phyloP scores from a whole-genome alignment of 2,329 filamentous ascomycete genomes.

The Graphiopsis chlorocephala region DNA sequence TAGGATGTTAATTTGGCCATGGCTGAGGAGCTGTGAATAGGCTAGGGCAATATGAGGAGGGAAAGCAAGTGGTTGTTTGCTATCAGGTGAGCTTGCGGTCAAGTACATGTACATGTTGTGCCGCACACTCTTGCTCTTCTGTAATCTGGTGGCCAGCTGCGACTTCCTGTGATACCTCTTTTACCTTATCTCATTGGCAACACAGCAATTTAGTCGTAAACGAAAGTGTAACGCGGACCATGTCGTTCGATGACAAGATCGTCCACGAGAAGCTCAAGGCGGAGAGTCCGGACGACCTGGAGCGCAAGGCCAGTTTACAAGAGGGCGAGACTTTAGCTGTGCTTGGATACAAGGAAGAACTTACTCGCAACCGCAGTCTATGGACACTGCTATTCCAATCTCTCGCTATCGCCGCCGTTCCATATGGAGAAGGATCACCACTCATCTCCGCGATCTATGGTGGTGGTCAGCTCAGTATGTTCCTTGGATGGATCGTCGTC shows the following conservation, averaged over 20 bases:
- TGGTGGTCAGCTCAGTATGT: slow-evolving; percentile 66
- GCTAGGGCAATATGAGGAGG: neutral
- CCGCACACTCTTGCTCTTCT: neutral
- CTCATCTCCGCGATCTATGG: slow-evolving; percentile 52
- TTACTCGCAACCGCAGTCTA: slow-evolving; percentile 58
- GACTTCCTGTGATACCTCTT: neutral
- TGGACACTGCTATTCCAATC: slow-evolving; percentile 61
- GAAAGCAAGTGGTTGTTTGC: neutral
- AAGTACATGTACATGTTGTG: neutral
- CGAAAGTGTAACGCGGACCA: neutral
- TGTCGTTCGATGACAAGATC: neutral
- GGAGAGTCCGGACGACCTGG: neutral
- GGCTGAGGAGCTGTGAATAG: neutral
- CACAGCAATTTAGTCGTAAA: neutral
- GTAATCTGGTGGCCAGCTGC: neutral
- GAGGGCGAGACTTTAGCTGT: slow-evolving; percentile 37
- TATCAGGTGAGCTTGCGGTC: neutral
- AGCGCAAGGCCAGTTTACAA: slow-evolving; percentile 20
- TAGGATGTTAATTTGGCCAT: neutral
- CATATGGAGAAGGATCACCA: slow-evolving; percentile 58
- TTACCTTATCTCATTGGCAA: neutral
- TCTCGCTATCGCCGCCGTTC: slow-evolving; percentile 60
- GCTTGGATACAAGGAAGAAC: slow-evolving; percentile 59
- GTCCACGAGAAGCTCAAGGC: neutral
- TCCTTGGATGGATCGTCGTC: slow-evolving; percentile 69